A percentile compares a stretch with the other conserved stretches of the same genome.
These are phyloP conservation scores for Chamaecrista fasciculata DNA, from an alignment of 306 rosid species.

Conservation along the genomic window DNA sequence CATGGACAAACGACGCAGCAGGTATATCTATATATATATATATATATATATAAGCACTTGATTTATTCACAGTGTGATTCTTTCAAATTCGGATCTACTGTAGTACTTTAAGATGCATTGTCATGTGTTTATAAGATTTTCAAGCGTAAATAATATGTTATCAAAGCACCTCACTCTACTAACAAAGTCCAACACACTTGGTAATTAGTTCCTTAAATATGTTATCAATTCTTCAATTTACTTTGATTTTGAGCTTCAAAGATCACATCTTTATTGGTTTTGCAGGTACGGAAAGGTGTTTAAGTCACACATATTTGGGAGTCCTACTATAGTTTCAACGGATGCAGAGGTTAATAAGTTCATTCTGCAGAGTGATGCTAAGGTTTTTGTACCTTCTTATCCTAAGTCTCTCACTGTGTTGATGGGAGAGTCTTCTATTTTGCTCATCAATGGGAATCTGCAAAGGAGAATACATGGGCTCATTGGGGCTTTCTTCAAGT, in stretches of 20 bases:
- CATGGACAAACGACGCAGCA: slow-evolving; percentile 66
- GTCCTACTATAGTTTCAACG: slow-evolving; percentile 79
- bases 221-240: too few relatives aligned
- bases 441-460: slow-evolving; percentile 87
- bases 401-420: slow-evolving; percentile 81
- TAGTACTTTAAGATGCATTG: too few relatives aligned
- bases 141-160: too few relatives aligned
- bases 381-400: slow-evolving; percentile 84
- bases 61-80: too few relatives aligned
- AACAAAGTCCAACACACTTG: too few relatives aligned
- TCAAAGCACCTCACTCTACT: too few relatives aligned
- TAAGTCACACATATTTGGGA: slow-evolving; percentile 95
- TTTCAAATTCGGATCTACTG: too few relatives aligned
- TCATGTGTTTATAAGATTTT: too few relatives aligned
- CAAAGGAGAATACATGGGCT: slow-evolving; percentile 97
- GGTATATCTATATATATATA: too few relatives aligned
- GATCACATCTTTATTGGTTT: neutral
- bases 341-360: slow-evolving; percentile 87
- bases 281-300: slow-evolving; percentile 92
- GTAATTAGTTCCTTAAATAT: too few relatives aligned
- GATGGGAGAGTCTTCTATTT: slow-evolving; percentile 94
- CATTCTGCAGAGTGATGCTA: slow-evolving; percentile 89
- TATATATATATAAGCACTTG: too few relatives aligned
- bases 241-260: neutral
- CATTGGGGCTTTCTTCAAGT: slow-evolving; percentile 70